These are phyloP conservation scores for Albatrellus sp. DNA, from an alignment of 1,284 basidiomycete species.

Conservation along the genomic window DNA sequence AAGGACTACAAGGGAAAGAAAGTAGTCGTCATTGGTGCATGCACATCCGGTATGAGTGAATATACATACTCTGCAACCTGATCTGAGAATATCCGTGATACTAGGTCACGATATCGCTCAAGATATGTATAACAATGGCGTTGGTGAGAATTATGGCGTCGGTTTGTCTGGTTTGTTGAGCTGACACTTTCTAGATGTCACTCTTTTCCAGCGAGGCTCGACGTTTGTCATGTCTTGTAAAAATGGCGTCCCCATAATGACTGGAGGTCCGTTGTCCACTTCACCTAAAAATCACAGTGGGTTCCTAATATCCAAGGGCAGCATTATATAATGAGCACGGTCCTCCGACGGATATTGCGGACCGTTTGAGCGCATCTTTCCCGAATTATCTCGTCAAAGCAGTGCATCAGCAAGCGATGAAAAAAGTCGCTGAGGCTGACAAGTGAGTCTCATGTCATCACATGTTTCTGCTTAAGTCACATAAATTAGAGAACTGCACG, in stretches of 20 bases:
- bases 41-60: conserved; percentile 29
- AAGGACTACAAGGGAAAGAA: conserved; percentile 29
- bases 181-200: conserved; percentile 28
- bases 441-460: conserved; percentile 5
- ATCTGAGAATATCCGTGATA: background rate
- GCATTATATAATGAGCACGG: conserved; percentile 41
- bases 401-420: conserved; percentile 32
- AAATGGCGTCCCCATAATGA: conserved; percentile 26
- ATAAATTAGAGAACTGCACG: conserved; percentile 32
- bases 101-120: conserved; percentile 29
- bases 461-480: background rate
- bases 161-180: background rate
- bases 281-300: background rate
- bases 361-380: conserved; percentile 37
- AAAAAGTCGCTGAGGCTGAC: conserved; percentile 25
- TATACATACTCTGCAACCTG: background rate
- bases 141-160: conserved; percentile 18
- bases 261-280: conserved; percentile 18
- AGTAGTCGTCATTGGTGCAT: conserved; percentile 38
- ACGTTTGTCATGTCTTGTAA: conserved; percentile 49
- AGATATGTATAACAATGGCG: conserved; percentile 32
- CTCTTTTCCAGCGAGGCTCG: conserved; percentile 49
- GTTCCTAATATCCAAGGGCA: conserved; percentile 8
- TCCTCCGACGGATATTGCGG: conserved; percentile 34
- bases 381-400: conserved; percentile 33